Conservation (phyloP, 805 yeast genomes). For the Zygotorulaspora sp. region DNA sequence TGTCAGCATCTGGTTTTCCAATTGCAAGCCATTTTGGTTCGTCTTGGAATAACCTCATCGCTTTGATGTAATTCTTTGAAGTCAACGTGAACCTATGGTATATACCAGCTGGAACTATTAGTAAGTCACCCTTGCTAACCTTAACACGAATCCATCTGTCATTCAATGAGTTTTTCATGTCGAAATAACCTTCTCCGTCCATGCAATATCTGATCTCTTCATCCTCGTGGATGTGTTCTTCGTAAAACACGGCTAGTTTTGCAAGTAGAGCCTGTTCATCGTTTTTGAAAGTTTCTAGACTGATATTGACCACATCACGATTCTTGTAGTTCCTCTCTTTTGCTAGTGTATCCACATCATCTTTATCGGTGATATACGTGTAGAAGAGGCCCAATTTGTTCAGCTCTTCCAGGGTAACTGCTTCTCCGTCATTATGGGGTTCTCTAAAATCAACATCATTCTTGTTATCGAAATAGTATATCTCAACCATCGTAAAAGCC, state of each 20-base stretch:
- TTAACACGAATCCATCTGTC: slow-evolving; percentile 74
- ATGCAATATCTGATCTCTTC: slow-evolving; percentile 90
- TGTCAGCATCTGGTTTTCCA: slow-evolving; percentile 55
- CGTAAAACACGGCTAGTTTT: slow-evolving; percentile 66
- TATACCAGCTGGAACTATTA: slow-evolving; percentile 85
- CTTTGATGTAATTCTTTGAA: slow-evolving; percentile 56
- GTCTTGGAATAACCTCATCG: slow-evolving; percentile 81
- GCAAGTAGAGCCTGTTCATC: slow-evolving; percentile 54
- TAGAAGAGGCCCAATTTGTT: slow-evolving; percentile 65
- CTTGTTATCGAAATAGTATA: slow-evolving; percentile 63
- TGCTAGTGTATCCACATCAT: slow-evolving; percentile 64
- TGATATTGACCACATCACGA: slow-evolving; percentile 65
- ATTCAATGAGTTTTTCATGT: slow-evolving; percentile 57
- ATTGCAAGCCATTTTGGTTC: slow-evolving; percentile 96
- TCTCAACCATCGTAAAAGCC: slow-evolving; percentile 39
- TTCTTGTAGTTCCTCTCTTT: slow-evolving; percentile 68
- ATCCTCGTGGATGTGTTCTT: slow-evolving; percentile 92
- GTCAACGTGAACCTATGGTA: slow-evolving; percentile 89
- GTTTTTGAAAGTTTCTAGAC: slow-evolving; percentile 56
- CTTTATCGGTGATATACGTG: slow-evolving; percentile 44
- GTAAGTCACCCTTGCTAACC: slow-evolving; percentile 56
- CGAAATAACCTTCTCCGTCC: slow-evolving; percentile 91
- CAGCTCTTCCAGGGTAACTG: slow-evolving; percentile 49
- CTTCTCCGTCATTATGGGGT: slow-evolving; percentile 66
- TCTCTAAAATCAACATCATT: slow-evolving; percentile 56